Conservation (phyloP, 495 filamentous ascomycete genomes). For the Parmelia sp. region DNA sequence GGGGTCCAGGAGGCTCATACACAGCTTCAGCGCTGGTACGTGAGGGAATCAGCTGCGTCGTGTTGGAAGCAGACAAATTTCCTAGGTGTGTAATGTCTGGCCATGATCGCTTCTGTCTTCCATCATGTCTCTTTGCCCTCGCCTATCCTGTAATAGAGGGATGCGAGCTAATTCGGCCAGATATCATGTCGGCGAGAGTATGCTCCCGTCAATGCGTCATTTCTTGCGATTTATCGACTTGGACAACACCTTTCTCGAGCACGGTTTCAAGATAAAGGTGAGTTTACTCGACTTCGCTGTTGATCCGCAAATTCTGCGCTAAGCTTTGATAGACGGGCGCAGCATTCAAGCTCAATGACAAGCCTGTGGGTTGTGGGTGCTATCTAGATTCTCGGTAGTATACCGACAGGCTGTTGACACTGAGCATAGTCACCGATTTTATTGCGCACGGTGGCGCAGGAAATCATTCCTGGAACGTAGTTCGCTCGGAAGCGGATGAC, state of each 20-base stretch:
- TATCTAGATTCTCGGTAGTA: not conserved
- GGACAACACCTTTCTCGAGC: slow-evolving; percentile 36
- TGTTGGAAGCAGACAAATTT: slow-evolving; percentile 43
- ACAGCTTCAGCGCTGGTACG: slow-evolving; percentile 39
- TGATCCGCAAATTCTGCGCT: not conserved
- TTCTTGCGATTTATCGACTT: slow-evolving; percentile 46
- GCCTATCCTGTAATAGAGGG: not conserved
- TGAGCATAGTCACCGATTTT: slow-evolving; percentile 43
- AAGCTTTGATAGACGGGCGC: slow-evolving; percentile 34
- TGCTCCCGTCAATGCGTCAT: slow-evolving; percentile 44
- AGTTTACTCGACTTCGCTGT: not conserved
- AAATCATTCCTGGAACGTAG: slow-evolving; percentile 45
- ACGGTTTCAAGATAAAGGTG: slow-evolving; percentile 46
- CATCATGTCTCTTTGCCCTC: not conserved
- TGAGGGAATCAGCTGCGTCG: slow-evolving; percentile 38
- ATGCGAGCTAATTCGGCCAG: slow-evolving; percentile 19
- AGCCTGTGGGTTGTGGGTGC: slow-evolving; percentile 32
- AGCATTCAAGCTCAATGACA: slow-evolving; percentile 41
- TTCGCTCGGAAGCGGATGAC: slow-evolving; percentile 48
- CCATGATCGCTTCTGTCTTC: not conserved
- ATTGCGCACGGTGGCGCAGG: slow-evolving; percentile 38
- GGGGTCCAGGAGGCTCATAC: slow-evolving; percentile 47
- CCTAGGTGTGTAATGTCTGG: slow-evolving; percentile 31
- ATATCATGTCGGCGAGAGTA: slow-evolving; percentile 46
- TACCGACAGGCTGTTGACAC: not conserved